Conservation (phyloP, 108 stramenopile genomes). For the Cyclotella atomus region DNA sequence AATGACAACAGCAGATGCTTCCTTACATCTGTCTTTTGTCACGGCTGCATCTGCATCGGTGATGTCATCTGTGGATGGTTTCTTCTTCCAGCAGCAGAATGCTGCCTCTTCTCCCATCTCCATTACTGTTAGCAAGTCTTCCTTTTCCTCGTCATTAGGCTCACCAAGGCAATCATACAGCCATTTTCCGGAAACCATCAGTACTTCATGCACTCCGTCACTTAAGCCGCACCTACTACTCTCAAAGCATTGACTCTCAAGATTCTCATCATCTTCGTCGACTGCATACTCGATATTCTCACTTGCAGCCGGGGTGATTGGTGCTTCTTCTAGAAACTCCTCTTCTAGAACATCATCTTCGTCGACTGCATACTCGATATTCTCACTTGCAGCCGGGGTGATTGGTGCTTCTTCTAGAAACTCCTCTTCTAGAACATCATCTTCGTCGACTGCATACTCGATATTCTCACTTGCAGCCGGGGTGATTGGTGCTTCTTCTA, state of each 20-base stretch:
- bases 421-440: background rate
- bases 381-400: too few relatives aligned
- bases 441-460: background rate
- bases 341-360: background rate
- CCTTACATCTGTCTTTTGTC: background rate
- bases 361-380: too few relatives aligned
- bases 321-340: background rate
- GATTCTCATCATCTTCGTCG: background rate
- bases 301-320: too few relatives aligned
- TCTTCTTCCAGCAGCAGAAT: conserved; percentile 10
- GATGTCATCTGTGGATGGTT: background rate
- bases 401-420: background rate
- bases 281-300: background rate
- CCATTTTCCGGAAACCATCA: background rate
- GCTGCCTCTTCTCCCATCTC: conserved; percentile 10
- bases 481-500: background rate
- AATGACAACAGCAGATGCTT: background rate
- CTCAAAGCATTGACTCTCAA: conserved; percentile 23
- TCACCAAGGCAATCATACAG: conserved; percentile 4
- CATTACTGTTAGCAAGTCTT: conserved; percentile 5
- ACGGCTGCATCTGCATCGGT: background rate
- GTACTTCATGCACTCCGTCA: conserved; percentile 18
- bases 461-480: too few relatives aligned
- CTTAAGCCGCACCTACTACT: conserved; percentile 37
- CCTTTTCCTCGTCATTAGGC: conserved; percentile 16